A percentile compares a stretch with the other conserved stretches of the same genome.
These are phyloP conservation scores for Penstemon barbatus DNA, from an alignment of 257 asterid species.

Conservation along the genomic window DNA sequence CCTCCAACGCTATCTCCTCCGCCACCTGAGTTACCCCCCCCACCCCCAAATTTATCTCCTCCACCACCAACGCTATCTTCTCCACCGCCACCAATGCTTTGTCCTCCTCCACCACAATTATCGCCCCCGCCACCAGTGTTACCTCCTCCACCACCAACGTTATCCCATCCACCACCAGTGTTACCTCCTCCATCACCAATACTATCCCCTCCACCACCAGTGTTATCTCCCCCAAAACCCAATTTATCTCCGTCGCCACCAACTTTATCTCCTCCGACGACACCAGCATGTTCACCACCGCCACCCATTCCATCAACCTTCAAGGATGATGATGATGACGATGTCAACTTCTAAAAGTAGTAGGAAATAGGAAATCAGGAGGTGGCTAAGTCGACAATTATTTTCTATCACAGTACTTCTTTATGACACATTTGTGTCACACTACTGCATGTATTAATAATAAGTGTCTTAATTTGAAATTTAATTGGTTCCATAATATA, in stretches of 20 bases:
- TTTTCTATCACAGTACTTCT: too few relatives aligned
- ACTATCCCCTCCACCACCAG: not conserved
- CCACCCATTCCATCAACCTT: too few relatives aligned
- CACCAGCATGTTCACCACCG: too few relatives aligned
- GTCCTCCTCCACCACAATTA: not conserved
- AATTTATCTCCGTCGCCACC: not conserved
- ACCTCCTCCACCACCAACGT: not conserved
- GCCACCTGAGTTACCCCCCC: not conserved
- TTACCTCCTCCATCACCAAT: not conserved
- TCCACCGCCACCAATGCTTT: not conserved
- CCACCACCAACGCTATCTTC: not conserved
- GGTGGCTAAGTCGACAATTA: too few relatives aligned
- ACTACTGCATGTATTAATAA: too few relatives aligned
- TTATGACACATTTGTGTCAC: too few relatives aligned
- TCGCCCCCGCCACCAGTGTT: not conserved
- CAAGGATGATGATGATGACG: too few relatives aligned
- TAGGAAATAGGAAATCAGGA: too few relatives aligned
- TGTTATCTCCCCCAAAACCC: not conserved
- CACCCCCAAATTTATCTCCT: not conserved
- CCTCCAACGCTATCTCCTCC: not conserved
- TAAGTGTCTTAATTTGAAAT: too few relatives aligned
- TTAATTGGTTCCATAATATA: too few relatives aligned
- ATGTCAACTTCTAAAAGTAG: too few relatives aligned
- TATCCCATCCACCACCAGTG: not conserved
- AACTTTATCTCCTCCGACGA: too few relatives aligned